phyloP scores from a whole-genome alignment of 2,329 filamentous ascomycete species.

The Arthrobotrys conoides region DNA sequence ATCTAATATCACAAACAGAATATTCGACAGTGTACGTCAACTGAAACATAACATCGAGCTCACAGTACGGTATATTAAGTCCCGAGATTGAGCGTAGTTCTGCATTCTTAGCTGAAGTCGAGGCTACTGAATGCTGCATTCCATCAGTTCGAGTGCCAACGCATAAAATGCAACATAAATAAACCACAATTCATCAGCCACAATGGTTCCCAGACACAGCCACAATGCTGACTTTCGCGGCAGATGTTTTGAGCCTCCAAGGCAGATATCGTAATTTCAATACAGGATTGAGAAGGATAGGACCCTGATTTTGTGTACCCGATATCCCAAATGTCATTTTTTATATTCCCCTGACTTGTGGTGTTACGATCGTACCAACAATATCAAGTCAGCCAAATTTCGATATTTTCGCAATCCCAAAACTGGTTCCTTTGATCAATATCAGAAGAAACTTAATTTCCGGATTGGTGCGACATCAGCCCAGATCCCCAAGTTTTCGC shows the following conservation, averaged over 20 bases:
- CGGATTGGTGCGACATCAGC: conserved; percentile 39
- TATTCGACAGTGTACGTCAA: too few relatives aligned
- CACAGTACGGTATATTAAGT: too few relatives aligned
- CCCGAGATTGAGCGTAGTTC: too few relatives aligned
- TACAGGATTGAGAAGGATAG: too few relatives aligned
- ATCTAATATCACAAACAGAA: too few relatives aligned
- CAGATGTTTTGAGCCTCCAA: too few relatives aligned
- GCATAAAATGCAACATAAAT: not conserved
- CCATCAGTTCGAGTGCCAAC: not conserved
- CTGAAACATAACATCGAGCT: too few relatives aligned
- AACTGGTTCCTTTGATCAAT: conserved; percentile 50
- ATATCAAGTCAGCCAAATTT: not conserved
- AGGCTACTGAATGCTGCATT: too few relatives aligned
- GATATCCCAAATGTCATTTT: not conserved
- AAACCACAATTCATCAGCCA: not conserved
- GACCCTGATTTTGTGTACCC: not conserved
- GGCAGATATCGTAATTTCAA: too few relatives aligned
- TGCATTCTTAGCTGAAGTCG: too few relatives aligned
- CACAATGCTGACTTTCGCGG: too few relatives aligned
- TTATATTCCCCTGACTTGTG: not conserved
- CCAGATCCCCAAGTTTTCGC: conserved; percentile 18
- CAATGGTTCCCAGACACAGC: too few relatives aligned
- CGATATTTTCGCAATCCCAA: conserved; percentile 6
- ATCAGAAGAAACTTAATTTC: conserved; percentile 50
- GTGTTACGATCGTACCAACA: not conserved